These are phyloP conservation scores for Geotrichum reessii DNA, from an alignment of 1,139 yeast species.

Conservation along the genomic window DNA sequence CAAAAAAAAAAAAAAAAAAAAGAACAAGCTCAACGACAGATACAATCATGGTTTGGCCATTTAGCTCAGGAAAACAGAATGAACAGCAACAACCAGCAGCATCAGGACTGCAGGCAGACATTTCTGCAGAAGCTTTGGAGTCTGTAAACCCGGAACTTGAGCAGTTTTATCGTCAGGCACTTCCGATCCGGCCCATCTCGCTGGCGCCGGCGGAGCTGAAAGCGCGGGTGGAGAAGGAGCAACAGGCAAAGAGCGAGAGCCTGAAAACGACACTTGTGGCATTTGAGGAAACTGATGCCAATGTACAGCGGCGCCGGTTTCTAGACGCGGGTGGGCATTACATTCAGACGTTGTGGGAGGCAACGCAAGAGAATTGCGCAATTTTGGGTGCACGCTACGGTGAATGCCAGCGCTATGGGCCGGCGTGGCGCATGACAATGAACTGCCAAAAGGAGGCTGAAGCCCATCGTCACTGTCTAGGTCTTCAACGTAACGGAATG, in stretches of 20 bases:
- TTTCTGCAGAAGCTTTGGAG: slow-evolving; percentile 2
- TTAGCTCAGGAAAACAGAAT: neutral
- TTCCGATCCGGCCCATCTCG: slow-evolving; percentile 17
- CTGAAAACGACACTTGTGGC: slow-evolving; percentile 8
- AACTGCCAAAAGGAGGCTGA: slow-evolving; percentile 14
- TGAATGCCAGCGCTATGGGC: slow-evolving; percentile 18
- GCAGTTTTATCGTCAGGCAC: slow-evolving; percentile 15
- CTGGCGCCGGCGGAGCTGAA: slow-evolving; percentile 17
- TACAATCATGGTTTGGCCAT: slow-evolving; percentile 17
- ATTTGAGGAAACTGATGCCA: slow-evolving; percentile 14
- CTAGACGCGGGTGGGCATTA: slow-evolving; percentile 11
- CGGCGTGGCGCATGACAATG: slow-evolving; percentile 17
- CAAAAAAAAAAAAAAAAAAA: neutral
- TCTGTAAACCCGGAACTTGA: slow-evolving; percentile 13
- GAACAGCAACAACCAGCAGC: neutral
- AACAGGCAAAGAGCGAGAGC: neutral
- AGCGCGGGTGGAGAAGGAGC: slow-evolving; percentile 13
- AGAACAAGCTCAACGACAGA: neutral
- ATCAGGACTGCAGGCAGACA: neutral
- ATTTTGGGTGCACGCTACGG: slow-evolving; percentile 13
- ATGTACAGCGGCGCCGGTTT: slow-evolving; percentile 10
- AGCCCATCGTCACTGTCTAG: slow-evolving; percentile 28
- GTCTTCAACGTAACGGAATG: slow-evolving; percentile 35
- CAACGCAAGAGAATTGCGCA: slow-evolving; percentile 19
- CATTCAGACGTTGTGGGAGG: slow-evolving; percentile 19